Evolutionary conservation across 495 filamentous ascomycete species (phyloP).

Genomic region (Hypoxylon crocopeplum): DNA sequence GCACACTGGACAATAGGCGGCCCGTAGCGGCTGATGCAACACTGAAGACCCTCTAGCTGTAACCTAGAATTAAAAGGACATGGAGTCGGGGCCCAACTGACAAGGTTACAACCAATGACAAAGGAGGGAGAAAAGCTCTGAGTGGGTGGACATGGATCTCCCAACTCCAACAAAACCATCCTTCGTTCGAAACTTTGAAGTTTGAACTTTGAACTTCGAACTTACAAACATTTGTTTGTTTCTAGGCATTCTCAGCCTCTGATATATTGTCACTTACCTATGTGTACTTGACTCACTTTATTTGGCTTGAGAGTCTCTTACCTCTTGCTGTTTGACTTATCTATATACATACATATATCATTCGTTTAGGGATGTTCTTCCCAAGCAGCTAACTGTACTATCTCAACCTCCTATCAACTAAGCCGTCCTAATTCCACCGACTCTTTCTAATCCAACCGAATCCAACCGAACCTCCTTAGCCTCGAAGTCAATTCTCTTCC

Average conservation of each 20-base stretch:
- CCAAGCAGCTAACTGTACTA: neutral
- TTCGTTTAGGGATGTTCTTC: constrained; percentile 1
- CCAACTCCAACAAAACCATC: constrained; percentile 20
- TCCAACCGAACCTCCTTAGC: constrained; percentile 5
- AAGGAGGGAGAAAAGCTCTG: neutral
- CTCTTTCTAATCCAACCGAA: neutral
- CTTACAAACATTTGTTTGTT: constrained; percentile 9
- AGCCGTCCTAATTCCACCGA: constrained; percentile 12
- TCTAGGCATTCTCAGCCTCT: constrained; percentile 10
- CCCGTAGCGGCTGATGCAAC: neutral
- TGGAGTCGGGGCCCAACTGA: neutral
- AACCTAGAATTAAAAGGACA: neutral
- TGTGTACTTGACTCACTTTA: neutral
- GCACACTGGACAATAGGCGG: constrained; percentile 7
- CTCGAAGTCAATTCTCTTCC: constrained; percentile 8
- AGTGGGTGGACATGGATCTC: neutral
- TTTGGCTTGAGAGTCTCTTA: neutral
- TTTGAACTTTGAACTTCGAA: too few relatives aligned
- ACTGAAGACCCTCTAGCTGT: neutral
- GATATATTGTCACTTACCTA: neutral
- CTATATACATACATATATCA: constrained; percentile 2
- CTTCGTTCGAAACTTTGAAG: constrained; percentile 1
- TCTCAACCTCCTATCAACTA: neutral
- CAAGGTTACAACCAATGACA: neutral
- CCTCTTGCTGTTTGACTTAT: neutral